Conservation (phyloP, 768 basidiomycete genomes). For the Vararia minispora region DNA sequence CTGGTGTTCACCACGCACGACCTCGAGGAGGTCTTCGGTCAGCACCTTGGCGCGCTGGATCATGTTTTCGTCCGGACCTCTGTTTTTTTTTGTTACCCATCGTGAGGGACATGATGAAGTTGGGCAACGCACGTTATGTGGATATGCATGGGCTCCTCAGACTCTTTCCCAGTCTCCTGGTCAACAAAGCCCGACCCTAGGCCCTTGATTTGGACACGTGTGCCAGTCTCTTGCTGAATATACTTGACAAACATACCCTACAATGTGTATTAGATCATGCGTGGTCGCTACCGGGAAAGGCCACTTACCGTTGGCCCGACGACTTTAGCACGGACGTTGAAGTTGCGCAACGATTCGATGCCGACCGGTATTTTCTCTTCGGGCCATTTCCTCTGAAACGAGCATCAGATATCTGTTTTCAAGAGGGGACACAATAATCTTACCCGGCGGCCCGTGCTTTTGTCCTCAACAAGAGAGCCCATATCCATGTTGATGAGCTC, state of each 20-base stretch:
- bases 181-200: slow-evolving; percentile 92
- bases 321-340: slow-evolving; percentile 95
- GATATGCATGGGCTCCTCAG: slow-evolving; percentile 85
- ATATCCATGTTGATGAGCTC: slow-evolving; percentile 66
- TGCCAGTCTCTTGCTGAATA: slow-evolving; percentile 92
- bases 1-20: slow-evolving; percentile 80
- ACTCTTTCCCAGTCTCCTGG: slow-evolving; percentile 77
- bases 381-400: slow-evolving; percentile 82
- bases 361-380: slow-evolving; percentile 91
- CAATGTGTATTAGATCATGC: neutral
- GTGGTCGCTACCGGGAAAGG: neutral
- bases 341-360: slow-evolving; percentile 86
- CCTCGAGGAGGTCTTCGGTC: slow-evolving; percentile 80
- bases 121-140: slow-evolving; percentile 66
- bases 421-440: slow-evolving; percentile 33
- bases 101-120: slow-evolving; percentile 8
- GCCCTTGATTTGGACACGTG: slow-evolving; percentile 96
- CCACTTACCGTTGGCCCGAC: slow-evolving; percentile 79
- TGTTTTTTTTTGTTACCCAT: slow-evolving; percentile 13
- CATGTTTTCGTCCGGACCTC: slow-evolving; percentile 81
- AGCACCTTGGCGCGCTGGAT: slow-evolving; percentile 79
- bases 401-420: slow-evolving; percentile 7
- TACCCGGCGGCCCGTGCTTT: slow-evolving; percentile 56
- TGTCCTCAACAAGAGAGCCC: slow-evolving; percentile 73
- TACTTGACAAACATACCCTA: slow-evolving; percentile 97